A percentile compares a stretch with the other conserved stretches of the same genome.
phyloP scores from a whole-genome alignment of 2,329 filamentous ascomycete species.

The Scolecobasidium constrictum region DNA sequence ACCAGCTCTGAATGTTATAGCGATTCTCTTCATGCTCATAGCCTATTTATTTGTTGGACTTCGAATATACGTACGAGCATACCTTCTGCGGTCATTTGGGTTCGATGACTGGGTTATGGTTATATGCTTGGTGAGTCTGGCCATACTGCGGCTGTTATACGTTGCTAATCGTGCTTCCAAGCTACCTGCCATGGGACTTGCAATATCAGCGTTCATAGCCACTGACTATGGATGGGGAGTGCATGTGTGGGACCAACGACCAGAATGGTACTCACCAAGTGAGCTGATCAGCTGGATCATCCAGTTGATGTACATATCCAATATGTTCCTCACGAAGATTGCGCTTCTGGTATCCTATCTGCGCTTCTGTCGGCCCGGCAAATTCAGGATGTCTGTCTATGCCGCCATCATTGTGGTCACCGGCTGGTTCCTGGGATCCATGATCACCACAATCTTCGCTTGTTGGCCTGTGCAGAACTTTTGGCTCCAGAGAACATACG shows the following conservation, averaged over 20 bases:
- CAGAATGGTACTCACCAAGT: conserved; percentile 1
- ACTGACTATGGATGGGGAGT: not conserved
- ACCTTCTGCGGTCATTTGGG: conserved; percentile 9
- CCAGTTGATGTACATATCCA: conserved; percentile 1
- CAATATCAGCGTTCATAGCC: not conserved
- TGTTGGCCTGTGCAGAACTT: not conserved
- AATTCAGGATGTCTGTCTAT: not conserved
- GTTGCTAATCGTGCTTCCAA: not conserved
- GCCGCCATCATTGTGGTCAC: not conserved
- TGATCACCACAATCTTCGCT: not conserved
- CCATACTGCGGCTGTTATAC: not conserved
- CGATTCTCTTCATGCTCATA: conserved; percentile 3
- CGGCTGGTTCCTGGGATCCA: not conserved
- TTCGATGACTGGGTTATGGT: conserved; percentile 9
- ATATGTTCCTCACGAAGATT: conserved; percentile 1
- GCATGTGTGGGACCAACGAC: conserved; percentile 1
- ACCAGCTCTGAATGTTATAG: conserved; percentile 17
- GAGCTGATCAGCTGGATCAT: conserved; percentile 3
- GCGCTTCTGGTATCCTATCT: not conserved
- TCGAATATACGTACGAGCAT: conserved; percentile 7
- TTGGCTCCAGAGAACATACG: not conserved
- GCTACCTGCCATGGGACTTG: not conserved
- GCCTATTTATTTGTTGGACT: conserved; percentile 6
- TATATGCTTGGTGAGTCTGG: conserved; percentile 5
- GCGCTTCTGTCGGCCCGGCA: not conserved